Evolutionary conservation across 768 basidiomycete species (phyloP), one percentile per base, ranked within the genome.

Genomic region (Boletellus ananas): DNA sequence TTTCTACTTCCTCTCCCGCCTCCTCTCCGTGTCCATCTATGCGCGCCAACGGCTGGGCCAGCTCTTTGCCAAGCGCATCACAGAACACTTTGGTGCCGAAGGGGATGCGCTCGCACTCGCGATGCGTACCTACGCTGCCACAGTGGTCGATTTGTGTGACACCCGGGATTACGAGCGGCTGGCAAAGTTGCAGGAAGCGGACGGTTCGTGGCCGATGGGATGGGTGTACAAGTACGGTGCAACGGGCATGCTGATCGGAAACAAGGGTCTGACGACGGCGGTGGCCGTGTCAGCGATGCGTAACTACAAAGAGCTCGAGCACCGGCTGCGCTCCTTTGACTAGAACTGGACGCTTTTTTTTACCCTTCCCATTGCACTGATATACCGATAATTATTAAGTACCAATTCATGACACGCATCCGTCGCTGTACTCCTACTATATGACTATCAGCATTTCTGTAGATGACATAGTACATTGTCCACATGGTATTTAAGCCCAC

Each of bases 181-280:
- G 18, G 8, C 13, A 2, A 35, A 31, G 31, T 57, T 63, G 58
- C 60, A 63, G 13, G 49, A 52, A 11, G 47, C 12, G 1, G 60
- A 60, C 16, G 61, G 61, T 2, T 63, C 61, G 2, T 61, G 60
- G 60, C 61, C 47, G 23, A 35, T 37, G 16, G 61, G 60, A 11
- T 63, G 60, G 61, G 44, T 52, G 0, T 63, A 52, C 57, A 63
- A 34, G 44, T 41, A 48, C 12, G 50, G 39, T 4, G 23, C 38
- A 1, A 45, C 29, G 3, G 47, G 42, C 4, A 25, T 51, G 3
- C 34, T 51, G 35, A 49, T 57, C 3, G 60, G 61, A 36, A 61
- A 60, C 21, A 37, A 39, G 41, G 61, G 61, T 1, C 2, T 61
- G 31, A 61, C 60, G 45, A 63, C 60, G 25, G 61, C 60, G 17